These are phyloP conservation scores for Rhexocercosporidium sp. DNA, from an alignment of 2,329 filamentous ascomycete species.

Conservation along the genomic window DNA sequence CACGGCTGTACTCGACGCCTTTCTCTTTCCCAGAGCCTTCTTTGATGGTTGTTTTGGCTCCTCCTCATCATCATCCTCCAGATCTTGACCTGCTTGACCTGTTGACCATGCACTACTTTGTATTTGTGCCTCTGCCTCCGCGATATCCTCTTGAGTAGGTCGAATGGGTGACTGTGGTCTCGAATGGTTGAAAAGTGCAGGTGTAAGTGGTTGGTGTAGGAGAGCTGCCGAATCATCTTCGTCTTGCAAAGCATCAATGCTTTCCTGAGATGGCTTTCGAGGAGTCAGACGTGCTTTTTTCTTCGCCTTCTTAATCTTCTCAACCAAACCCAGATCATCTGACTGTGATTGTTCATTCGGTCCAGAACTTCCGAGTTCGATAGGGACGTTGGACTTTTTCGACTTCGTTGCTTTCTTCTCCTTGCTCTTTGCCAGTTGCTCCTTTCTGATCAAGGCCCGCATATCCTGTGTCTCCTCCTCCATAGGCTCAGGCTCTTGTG, in stretches of 20 bases:
- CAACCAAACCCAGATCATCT: neutral
- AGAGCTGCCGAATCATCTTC: constrained; percentile 5
- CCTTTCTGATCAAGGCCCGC: neutral
- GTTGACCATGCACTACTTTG: neutral
- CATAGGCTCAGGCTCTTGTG: neutral
- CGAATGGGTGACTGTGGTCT: neutral
- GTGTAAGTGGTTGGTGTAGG: constrained; percentile 8
- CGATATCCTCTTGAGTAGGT: constrained; percentile 8
- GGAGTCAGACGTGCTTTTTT: neutral
- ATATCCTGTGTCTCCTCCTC: constrained; percentile 17
- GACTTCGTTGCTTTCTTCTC: neutral
- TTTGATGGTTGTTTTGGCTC: constrained; percentile 26
- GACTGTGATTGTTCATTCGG: neutral
- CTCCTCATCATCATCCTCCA: constrained; percentile 7
- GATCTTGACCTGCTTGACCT: neutral
- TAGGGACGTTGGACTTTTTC: neutral
- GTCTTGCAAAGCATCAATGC: constrained; percentile 5
- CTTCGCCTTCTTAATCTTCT: constrained; percentile 11
- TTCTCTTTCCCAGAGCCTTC: constrained; percentile 37
- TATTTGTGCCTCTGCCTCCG: constrained; percentile 2
- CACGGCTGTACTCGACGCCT: constrained; percentile 18
- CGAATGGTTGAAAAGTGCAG: neutral
- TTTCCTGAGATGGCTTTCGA: constrained; percentile 1
- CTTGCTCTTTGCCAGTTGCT: constrained; percentile 6
- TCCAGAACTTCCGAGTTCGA: neutral